Conservation (phyloP, 495 filamentous ascomycete genomes). For the Aspergillus olivimuriae region DNA sequence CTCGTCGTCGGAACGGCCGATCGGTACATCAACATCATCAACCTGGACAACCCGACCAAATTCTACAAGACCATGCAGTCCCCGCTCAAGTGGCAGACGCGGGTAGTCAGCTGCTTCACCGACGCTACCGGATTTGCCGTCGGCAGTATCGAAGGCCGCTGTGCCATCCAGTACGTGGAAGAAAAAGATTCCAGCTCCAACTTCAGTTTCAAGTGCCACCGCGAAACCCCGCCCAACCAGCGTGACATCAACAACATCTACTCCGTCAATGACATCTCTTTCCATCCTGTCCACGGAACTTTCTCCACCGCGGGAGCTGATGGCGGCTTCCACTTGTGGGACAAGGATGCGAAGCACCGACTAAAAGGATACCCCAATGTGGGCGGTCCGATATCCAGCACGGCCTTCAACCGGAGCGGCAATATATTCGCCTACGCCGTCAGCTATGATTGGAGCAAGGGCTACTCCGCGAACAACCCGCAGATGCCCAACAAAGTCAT, state of each 20-base stretch:
- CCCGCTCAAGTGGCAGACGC: slow-evolving; percentile 83
- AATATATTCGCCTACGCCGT: slow-evolving; percentile 85
- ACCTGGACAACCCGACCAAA: slow-evolving; percentile 67
- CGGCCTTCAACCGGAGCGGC: slow-evolving; percentile 69
- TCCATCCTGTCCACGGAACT: slow-evolving; percentile 80
- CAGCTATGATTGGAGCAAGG: slow-evolving; percentile 94
- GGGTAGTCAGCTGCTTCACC: slow-evolving; percentile 75
- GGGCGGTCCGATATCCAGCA: slow-evolving; percentile 71
- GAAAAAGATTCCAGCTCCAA: slow-evolving; percentile 78
- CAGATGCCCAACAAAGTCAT: slow-evolving; percentile 75
- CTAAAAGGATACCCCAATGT: slow-evolving; percentile 84
- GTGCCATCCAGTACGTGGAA: slow-evolving; percentile 82
- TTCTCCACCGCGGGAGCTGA: slow-evolving; percentile 88
- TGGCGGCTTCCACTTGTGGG: slow-evolving; percentile 87
- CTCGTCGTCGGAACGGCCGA: slow-evolving; percentile 83
- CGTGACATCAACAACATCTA: slow-evolving; percentile 73
- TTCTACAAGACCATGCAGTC: slow-evolving; percentile 80
- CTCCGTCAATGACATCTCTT: slow-evolving; percentile 82
- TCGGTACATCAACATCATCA: slow-evolving; percentile 80
- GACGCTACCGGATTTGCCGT: slow-evolving; percentile 81
- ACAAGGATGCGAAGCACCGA: slow-evolving; percentile 80
- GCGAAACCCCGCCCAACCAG: slow-evolving; percentile 58
- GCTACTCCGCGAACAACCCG: slow-evolving; percentile 65
- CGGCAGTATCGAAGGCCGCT: slow-evolving; percentile 84
- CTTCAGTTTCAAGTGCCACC: slow-evolving; percentile 93